These are phyloP conservation scores for Incumbomyces delicatus DNA, from an alignment of 2,329 filamentous ascomycete genomes.

Conservation along the genomic window DNA sequence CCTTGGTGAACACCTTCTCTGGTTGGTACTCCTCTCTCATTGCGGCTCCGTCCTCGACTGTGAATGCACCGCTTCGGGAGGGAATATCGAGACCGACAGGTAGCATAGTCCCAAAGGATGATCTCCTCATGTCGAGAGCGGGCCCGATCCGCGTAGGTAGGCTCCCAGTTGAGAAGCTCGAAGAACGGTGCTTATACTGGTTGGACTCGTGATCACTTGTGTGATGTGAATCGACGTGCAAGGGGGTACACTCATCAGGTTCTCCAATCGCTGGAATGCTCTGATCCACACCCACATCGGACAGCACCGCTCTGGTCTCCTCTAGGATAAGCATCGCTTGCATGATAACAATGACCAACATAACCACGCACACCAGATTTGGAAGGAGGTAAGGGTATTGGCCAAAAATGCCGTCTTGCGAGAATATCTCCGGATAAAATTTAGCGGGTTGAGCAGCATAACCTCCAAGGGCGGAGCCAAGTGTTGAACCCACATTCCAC, in stretches of 20 bases:
- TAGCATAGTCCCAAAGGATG: conserved; percentile 6
- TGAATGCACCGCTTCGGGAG: conserved; percentile 2
- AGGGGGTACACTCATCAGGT: conserved; percentile 11
- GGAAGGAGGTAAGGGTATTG: conserved; percentile 17
- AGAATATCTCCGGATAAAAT: conserved; percentile 15
- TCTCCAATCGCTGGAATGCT: background rate
- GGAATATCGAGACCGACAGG: background rate
- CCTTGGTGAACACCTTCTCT: conserved; percentile 11
- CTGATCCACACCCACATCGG: background rate
- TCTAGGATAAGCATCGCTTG: conserved; percentile 14
- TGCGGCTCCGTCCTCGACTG: conserved; percentile 7
- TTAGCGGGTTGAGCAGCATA: conserved; percentile 16
- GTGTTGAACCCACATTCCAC: conserved; percentile 17
- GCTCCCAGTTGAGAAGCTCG: background rate
- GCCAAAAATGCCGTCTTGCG: conserved; percentile 16
- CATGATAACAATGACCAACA: conserved; percentile 14
- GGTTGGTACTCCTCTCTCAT: background rate
- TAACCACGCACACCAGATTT: conserved; percentile 13
- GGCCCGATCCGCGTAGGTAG: conserved; percentile 10
- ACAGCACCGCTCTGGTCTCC: conserved; percentile 13
- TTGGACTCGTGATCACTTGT: background rate
- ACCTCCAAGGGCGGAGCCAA: conserved; percentile 14
- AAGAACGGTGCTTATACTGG: background rate
- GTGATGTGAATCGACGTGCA: conserved; percentile 3
- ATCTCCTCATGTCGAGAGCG: conserved; percentile 12